phyloP scores from a whole-genome alignment of 257 asterid species.

The Nicotiana attenuata region DNA sequence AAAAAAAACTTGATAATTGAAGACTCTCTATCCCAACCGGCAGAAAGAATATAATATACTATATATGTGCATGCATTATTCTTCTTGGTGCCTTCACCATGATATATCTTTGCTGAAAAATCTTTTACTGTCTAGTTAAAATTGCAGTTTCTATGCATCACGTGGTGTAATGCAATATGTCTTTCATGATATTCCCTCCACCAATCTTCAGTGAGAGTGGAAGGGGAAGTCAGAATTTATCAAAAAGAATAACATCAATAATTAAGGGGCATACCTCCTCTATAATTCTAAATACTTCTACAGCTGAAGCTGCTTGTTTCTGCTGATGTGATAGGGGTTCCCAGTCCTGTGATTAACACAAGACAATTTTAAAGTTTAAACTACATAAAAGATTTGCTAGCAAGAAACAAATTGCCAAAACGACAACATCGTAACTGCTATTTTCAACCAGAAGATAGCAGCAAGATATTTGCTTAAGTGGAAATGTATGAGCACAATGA shows the following conservation, averaged over 20 bases:
- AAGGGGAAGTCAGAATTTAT: background rate
- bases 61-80: background rate
- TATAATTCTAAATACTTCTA: slow-evolving; percentile 93
- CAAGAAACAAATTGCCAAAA: background rate
- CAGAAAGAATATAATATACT: background rate
- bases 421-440: background rate
- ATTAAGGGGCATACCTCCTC: slow-evolving; percentile 65
- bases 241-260: background rate
- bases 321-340: slow-evolving; percentile 84
- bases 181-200: background rate
- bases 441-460: background rate
- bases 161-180: background rate
- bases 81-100: background rate
- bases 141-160: background rate
- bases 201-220: background rate
- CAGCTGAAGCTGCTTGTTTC: slow-evolving; percentile 93
- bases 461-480: background rate
- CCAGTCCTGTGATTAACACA: slow-evolving; percentile 61
- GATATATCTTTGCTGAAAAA: background rate
- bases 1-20: background rate
- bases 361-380: background rate
- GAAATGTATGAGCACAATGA: background rate
- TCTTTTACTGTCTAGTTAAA: background rate
- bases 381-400: background rate
- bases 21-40: background rate